These are phyloP conservation scores for Xerocomellus chrysenteron DNA, from an alignment of 768 basidiomycete genomes.

Conservation along the genomic window DNA sequence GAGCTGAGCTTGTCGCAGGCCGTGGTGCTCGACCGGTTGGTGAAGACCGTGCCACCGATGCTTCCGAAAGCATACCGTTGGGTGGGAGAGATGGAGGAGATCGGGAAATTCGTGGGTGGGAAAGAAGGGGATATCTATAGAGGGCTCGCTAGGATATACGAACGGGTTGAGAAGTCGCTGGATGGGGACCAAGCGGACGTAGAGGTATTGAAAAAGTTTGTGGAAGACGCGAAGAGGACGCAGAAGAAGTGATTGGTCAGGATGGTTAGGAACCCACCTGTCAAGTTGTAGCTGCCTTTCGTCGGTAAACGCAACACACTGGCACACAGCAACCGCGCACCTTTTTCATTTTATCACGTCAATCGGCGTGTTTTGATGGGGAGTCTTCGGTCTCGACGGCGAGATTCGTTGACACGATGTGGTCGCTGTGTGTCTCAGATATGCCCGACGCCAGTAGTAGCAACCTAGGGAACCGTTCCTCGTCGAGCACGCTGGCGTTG, in stretches of 20 bases:
- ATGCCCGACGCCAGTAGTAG: not conserved
- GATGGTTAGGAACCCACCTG: constrained; percentile 12
- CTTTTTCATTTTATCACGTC: constrained; percentile 24
- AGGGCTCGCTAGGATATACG: constrained; percentile 47
- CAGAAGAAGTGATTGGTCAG: not conserved
- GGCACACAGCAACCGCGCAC: constrained; percentile 11
- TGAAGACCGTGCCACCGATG: constrained; percentile 44
- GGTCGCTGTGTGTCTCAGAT: constrained; percentile 1
- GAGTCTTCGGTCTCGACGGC: not conserved
- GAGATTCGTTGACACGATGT: constrained; percentile 4
- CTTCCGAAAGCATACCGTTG: constrained; percentile 63
- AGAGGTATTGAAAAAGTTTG: constrained; percentile 42
- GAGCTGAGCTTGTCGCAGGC: constrained; percentile 51
- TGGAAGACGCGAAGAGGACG: constrained; percentile 41
- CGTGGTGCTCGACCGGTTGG: constrained; percentile 40
- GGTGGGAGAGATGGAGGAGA: constrained; percentile 65
- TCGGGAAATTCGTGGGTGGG: constrained; percentile 52
- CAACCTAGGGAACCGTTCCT: not conserved
- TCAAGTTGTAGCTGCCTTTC: constrained; percentile 5
- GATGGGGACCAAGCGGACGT: constrained; percentile 40
- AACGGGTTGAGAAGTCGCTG: constrained; percentile 42
- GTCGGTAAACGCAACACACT: constrained; percentile 12
- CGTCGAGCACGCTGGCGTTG: not conserved
- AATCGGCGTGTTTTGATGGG: constrained; percentile 18
- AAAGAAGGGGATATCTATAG: constrained; percentile 45